A percentile compares a stretch with the other conserved stretches of the same genome.
Conservation (phyloP, 1,284 basidiomycete species). For the Irpex sp. region DNA sequence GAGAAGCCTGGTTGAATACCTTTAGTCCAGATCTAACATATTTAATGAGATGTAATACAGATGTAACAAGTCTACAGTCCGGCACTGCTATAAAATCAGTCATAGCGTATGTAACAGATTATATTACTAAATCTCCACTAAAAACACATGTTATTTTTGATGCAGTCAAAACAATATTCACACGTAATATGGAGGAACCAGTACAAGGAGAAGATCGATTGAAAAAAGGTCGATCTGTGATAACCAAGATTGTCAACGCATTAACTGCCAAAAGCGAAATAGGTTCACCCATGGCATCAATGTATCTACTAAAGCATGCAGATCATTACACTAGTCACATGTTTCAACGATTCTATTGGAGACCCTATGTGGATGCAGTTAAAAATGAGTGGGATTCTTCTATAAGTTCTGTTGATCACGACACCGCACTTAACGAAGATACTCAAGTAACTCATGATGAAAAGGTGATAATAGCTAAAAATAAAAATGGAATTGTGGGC, state of each 20-base stretch:
- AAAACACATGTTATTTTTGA: constrained; percentile 25
- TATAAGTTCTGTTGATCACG: no score
- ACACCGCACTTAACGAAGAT: background rate
- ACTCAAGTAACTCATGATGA: no score
- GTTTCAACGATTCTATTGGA: constrained; percentile 13
- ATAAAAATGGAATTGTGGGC: no score
- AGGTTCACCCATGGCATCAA: constrained; percentile 11
- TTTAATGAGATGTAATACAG: background rate
- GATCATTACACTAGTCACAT: constrained; percentile 14
- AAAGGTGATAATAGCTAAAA: no score
- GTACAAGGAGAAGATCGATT: background rate
- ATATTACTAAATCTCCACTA: constrained; percentile 1
- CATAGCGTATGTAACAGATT: constrained; percentile 4
- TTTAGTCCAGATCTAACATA: constrained; percentile 1
- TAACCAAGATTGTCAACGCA: background rate
- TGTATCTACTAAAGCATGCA: constrained; percentile 9
- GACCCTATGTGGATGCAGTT: constrained; percentile 1
- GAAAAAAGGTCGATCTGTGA: background rate
- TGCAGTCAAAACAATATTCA: constrained; percentile 25
- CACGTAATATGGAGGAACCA: constrained; percentile 17
- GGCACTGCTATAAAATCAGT: background rate
- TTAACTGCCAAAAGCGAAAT: constrained; percentile 6
- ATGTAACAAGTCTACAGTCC: no score
- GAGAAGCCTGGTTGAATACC: background rate
- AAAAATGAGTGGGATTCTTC: background rate